Percentiles rank a stretch among this genome's conserved stretches.
Conservation (phyloP, 179 eudicot species). For the Sideroxylon spinosum region DNA sequence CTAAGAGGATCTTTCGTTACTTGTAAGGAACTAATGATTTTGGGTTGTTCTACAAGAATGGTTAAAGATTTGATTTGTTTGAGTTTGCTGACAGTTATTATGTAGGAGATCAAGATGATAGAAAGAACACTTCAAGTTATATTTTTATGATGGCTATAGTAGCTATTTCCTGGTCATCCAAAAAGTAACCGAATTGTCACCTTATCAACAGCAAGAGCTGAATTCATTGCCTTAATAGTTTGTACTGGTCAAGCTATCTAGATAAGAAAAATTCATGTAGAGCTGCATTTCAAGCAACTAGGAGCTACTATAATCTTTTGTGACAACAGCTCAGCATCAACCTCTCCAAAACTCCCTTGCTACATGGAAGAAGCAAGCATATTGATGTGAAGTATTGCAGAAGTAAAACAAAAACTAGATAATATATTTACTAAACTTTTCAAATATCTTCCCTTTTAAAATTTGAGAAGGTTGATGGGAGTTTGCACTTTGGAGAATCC, state of each 20-base stretch:
- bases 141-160: not conserved
- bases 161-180: not conserved
- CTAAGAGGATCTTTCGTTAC: not conserved
- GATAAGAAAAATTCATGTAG: too few relatives aligned
- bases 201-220: not conserved
- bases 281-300: too few relatives aligned
- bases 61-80: not conserved
- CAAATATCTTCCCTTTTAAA: not conserved
- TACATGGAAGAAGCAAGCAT: too few relatives aligned
- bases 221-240: too few relatives aligned
- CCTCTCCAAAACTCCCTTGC: too few relatives aligned
- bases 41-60: not conserved
- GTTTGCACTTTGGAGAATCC: slow-evolving; percentile 1
- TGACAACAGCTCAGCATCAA: too few relatives aligned
- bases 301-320: too few relatives aligned
- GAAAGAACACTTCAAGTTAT: not conserved
- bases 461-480: not conserved
- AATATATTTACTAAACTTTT: too few relatives aligned
- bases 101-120: not conserved
- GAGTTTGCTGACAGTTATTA: not conserved
- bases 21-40: not conserved
- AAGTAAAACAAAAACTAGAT: not conserved
- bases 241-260: too few relatives aligned
- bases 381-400: not conserved
- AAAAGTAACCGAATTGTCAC: not conserved